Percentiles rank a stretch among this genome's conserved stretches.
phyloP scores from a whole-genome alignment of 805 yeast species.

The Starmerella bacillaris region DNA sequence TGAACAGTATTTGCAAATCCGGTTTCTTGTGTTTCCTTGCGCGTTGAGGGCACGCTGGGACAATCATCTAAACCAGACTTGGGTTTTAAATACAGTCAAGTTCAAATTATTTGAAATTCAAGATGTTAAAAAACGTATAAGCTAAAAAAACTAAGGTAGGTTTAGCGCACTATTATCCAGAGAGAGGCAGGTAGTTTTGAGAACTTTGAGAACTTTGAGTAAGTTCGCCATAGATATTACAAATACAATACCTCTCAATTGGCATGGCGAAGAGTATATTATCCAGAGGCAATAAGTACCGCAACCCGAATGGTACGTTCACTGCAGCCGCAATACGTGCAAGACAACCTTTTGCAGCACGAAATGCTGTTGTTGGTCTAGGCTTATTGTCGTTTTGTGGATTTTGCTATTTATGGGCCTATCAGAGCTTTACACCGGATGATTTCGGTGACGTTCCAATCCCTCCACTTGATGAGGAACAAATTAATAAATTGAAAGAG shows the following conservation, averaged over 20 bases:
- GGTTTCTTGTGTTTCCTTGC: constrained; percentile 2
- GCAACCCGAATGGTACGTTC: constrained; percentile 67
- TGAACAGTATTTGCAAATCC: constrained; percentile 9
- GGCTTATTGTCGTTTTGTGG: constrained; percentile 45
- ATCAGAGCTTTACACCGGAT: constrained; percentile 31
- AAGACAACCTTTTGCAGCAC: constrained; percentile 68
- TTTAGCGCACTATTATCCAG: too few relatives aligned
- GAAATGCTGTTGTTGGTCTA: constrained; percentile 47
- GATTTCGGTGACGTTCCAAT: constrained; percentile 84
- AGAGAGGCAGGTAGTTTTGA: too few relatives aligned
- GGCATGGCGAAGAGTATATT: not conserved
- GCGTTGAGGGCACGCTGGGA: constrained; percentile 10
- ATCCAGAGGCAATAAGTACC: constrained; percentile 20
- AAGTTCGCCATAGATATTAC: too few relatives aligned
- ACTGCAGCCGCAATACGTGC: constrained; percentile 89
- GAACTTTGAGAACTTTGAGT: too few relatives aligned
- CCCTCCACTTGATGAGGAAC: constrained; percentile 74
- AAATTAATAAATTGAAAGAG: constrained; percentile 38
- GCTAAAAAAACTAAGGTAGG: too few relatives aligned
- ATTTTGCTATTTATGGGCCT: constrained; percentile 34
- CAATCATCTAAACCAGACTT: too few relatives aligned
- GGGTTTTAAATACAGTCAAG: too few relatives aligned
- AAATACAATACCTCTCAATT: not conserved
- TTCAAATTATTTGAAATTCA: too few relatives aligned
- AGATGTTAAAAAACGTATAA: too few relatives aligned